Evolutionary conservation across 495 filamentous ascomycete genomes (phyloP).

Genomic region (Pseudoneurospora amorphoporcata): DNA sequence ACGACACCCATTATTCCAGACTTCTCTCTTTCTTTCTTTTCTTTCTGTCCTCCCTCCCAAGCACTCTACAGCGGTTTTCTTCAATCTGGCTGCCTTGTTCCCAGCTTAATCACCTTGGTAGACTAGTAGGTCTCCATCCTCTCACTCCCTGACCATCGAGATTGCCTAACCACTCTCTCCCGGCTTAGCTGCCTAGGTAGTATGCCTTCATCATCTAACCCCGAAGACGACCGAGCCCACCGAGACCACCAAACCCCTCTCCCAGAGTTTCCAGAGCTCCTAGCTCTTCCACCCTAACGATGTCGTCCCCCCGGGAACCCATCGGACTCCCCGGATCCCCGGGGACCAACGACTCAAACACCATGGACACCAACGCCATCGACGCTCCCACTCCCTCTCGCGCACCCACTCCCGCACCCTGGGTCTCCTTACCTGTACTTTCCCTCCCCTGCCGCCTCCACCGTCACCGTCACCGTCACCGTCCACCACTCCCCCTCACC

Average conservation of each 20-base stretch:
- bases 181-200: too few relatives aligned
- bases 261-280: neutral
- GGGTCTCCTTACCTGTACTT: too few relatives aligned
- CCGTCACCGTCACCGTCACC: neutral
- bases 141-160: neutral
- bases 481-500: neutral
- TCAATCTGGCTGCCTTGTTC: neutral
- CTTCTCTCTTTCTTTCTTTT: neutral
- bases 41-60: neutral
- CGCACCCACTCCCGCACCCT: neutral
- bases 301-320: neutral
- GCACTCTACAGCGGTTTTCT: neutral
- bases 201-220: too few relatives aligned
- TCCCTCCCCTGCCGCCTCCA: neutral
- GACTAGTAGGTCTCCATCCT: neutral
- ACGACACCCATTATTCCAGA: neutral
- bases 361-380: neutral
- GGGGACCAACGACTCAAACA: neutral
- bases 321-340: too few relatives aligned
- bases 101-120: neutral
- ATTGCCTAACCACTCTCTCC: too few relatives aligned
- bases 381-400: neutral
- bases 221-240: neutral
- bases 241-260: neutral
- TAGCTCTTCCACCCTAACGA: neutral